phyloP scores from a whole-genome alignment of 306 rosid species.

The Hippophae tibetana region DNA sequence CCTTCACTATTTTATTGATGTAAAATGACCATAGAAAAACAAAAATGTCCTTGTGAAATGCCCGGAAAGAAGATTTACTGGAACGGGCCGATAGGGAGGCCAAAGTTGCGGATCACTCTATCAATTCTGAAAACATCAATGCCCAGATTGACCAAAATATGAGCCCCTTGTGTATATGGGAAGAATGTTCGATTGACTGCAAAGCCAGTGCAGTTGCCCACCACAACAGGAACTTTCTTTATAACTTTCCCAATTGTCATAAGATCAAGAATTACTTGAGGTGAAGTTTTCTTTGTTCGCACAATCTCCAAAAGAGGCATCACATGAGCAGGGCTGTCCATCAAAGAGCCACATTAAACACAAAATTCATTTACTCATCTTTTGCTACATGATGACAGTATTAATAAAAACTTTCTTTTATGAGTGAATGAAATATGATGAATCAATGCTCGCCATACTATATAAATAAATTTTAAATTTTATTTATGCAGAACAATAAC shows the following conservation, averaged over 20 bases:
- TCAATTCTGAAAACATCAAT: slow-evolving; percentile 82
- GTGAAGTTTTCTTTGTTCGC: slow-evolving; percentile 71
- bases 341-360: slow-evolving; percentile 26
- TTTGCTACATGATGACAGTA: neutral
- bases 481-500: too few species aligned
- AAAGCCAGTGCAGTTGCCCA: slow-evolving; percentile 95
- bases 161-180: slow-evolving; percentile 77
- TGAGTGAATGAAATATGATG: too few species aligned
- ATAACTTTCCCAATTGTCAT: slow-evolving; percentile 74
- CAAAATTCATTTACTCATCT: neutral
- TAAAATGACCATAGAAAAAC: neutral
- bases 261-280: slow-evolving; percentile 90
- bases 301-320: slow-evolving; percentile 98
- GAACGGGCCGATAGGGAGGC: slow-evolving; percentile 93
- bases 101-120: slow-evolving; percentile 56
- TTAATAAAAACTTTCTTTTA: neutral
- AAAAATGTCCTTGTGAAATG: slow-evolving; percentile 9
- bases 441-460: too few species aligned
- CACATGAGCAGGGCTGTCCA: slow-evolving; percentile 91
- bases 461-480: too few species aligned
- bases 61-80: slow-evolving; percentile 51
- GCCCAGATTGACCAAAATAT: slow-evolving; percentile 58
- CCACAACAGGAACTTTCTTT: slow-evolving; percentile 84
- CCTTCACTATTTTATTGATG: too few species aligned
- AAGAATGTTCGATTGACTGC: slow-evolving; percentile 93